Evolutionary conservation across 1,284 basidiomycete genomes (phyloP), one percentile per base, ranked within the genome.

Genomic region (Entoloma clypeatum): DNA sequence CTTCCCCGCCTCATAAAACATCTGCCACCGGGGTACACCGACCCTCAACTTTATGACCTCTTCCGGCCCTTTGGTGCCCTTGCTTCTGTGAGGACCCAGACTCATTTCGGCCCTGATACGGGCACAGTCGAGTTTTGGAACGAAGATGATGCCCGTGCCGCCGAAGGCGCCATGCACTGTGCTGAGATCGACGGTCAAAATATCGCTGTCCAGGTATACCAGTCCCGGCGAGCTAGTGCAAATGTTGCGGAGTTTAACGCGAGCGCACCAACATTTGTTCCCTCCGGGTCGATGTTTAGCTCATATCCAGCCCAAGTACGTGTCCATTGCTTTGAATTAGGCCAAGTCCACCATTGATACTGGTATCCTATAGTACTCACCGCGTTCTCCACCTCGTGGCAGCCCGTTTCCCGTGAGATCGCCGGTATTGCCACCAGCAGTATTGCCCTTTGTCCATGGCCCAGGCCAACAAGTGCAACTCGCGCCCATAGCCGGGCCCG

Each of bases 391-490:
- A 49, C 79, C 81, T 22, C 65, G 62, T 36, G 62, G 57, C 32
- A 66, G 59, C 45, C 66, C 67, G 9, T 70, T 66, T 48, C 57
- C 61, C 11, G 52, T 62, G 26, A 58, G 68, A 46, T 62, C 64
- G 23, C 55, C 62, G 6, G 51, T n/a, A n/a, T n/a, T 55, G 5
- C 60, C 61, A 32, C 50, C 43, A n/a, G 24, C 62, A n/a, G 50
- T 47, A 16, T 37, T 28, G 58, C 60, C 69, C 49, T 89, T 92
- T 52, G 72, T 88, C 21, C 90, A 92, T 64, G 88, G 89, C 5
- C 90, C 90, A 7, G 89, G 91, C 8, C 91, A 92, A 60, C 88
- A 92, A 60, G 88, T 92, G 16, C 86, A 92, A 56, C 74, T 84
- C 10, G 87, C 90, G 2, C 88, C 88, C 7, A 41, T 74, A 28